These are phyloP conservation scores for Akanthomyces lecanii DNA, from an alignment of 2,329 filamentous ascomycete genomes.

Conservation along the genomic window DNA sequence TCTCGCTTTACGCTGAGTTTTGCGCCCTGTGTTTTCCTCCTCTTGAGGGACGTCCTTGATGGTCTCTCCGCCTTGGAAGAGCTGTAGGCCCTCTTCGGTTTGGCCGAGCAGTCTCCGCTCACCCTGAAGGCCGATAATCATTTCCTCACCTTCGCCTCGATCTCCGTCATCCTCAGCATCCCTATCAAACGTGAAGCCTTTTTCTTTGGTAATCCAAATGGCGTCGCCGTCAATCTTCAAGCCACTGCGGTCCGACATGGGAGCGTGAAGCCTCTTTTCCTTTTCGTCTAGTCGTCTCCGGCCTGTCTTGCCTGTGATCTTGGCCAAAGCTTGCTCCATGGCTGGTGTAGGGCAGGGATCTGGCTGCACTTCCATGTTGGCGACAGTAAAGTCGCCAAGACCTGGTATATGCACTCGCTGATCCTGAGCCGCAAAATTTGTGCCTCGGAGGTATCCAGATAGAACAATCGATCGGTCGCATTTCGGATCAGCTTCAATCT, in stretches of 20 bases:
- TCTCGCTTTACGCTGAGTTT: conserved; percentile 54
- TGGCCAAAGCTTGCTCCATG: conserved; percentile 82
- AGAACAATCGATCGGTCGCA: conserved; percentile 88
- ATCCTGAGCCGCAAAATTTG: conserved; percentile 82
- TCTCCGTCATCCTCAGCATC: conserved; percentile 60
- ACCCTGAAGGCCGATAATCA: conserved; percentile 84
- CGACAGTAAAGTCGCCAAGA: conserved; percentile 80
- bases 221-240: conserved; percentile 96
- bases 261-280: conserved; percentile 92
- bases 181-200: conserved; percentile 70
- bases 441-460: conserved; percentile 90
- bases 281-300: conserved; percentile 86
- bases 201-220: conserved; percentile 76
- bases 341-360: conserved; percentile 94
- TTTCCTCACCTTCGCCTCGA: conserved; percentile 88
- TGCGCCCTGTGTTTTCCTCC: conserved; percentile 56
- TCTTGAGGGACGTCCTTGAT: conserved; percentile 51
- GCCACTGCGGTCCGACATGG: conserved; percentile 96
- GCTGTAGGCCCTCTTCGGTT: conserved; percentile 73
- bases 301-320: conserved; percentile 75
- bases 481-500: conserved; percentile 81
- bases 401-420: conserved; percentile 90
- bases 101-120: conserved; percentile 79
- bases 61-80: conserved; percentile 75
- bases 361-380: conserved; percentile 79